Evolutionary conservation across 2,329 filamentous ascomycete genomes (phyloP).

Genomic region (Sphaerulina vaccinii): DNA sequence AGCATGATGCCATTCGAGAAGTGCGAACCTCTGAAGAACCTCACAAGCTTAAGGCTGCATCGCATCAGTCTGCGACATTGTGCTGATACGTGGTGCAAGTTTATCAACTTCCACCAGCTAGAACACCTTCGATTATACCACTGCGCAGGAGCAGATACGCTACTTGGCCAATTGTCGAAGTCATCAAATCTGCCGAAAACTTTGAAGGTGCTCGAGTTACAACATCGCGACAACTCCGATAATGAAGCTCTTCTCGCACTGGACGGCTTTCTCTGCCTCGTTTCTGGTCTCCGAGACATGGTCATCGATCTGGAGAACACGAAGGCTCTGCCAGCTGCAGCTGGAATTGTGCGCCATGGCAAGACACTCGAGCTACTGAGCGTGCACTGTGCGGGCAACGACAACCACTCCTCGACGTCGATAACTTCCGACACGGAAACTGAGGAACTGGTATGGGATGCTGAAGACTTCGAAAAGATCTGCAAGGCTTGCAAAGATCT

Average conservation of each 20-base stretch:
- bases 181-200: slow-evolving; percentile 45
- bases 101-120: slow-evolving; percentile 47
- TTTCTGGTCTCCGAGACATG: slow-evolving; percentile 46
- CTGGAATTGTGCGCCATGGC: slow-evolving; percentile 46
- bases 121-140: slow-evolving; percentile 45
- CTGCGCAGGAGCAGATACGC: slow-evolving; percentile 48
- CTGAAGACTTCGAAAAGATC: slow-evolving; percentile 46
- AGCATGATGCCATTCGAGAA: slow-evolving; percentile 49
- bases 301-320: slow-evolving; percentile 46
- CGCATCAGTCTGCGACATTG: slow-evolving; percentile 48
- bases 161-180: slow-evolving; percentile 50
- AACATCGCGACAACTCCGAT: slow-evolving; percentile 50
- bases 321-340: slow-evolving; percentile 43
- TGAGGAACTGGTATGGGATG: slow-evolving; percentile 47
- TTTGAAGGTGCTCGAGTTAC: slow-evolving; percentile 47
- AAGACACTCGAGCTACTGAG: slow-evolving; percentile 48
- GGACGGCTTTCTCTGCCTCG: slow-evolving; percentile 49
- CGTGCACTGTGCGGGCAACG: slow-evolving; percentile 41
- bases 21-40: slow-evolving; percentile 44
- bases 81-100: slow-evolving; percentile 49
- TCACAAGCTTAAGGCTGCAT: slow-evolving; percentile 48
- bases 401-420: background rate
- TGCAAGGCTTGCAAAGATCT: slow-evolving; percentile 46
- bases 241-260: slow-evolving; percentile 48
- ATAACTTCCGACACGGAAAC: slow-evolving; percentile 32